Percentiles rank a stretch among this genome's conserved stretches.
These are phyloP conservation scores for Spirogloea muscicola DNA, from an alignment of 139 green algal genomes.

Conservation along the genomic window DNA sequence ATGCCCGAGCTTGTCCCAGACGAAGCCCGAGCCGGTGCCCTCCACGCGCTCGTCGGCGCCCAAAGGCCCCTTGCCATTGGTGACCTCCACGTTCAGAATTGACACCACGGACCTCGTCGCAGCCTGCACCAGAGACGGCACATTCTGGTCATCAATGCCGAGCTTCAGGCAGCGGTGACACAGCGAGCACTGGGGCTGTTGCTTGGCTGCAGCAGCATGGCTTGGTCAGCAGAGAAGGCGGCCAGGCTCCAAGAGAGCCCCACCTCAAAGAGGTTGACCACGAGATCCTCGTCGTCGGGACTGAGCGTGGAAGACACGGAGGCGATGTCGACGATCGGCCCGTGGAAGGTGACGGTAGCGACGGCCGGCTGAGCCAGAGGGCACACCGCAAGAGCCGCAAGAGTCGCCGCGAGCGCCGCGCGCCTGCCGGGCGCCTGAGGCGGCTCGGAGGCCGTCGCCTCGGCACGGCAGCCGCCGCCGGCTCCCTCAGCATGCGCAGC, in stretches of 20 bases:
- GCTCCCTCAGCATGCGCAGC: too few relatives aligned
- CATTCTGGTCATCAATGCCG: not conserved
- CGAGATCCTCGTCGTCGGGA: not conserved
- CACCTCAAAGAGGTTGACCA: not conserved
- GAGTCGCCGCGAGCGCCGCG: not conserved
- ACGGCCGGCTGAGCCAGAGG: not conserved
- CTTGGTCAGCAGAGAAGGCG: not conserved
- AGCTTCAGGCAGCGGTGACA: not conserved
- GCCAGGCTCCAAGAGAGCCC: not conserved
- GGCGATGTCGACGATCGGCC: not conserved
- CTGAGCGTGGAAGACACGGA: not conserved
- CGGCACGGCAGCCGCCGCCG: too few relatives aligned
- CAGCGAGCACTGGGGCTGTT: not conserved
- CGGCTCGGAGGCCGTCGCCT: too few relatives aligned
- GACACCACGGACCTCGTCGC: conserved; percentile 14
- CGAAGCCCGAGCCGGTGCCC: conserved; percentile 65
- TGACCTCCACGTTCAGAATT: conserved; percentile 16
- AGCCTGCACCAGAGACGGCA: not conserved
- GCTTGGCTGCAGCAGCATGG: not conserved
- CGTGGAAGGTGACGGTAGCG: not conserved
- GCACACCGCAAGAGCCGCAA: not conserved
- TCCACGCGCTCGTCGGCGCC: conserved; percentile 45
- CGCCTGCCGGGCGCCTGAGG: not conserved
- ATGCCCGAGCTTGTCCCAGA: conserved; percentile 66
- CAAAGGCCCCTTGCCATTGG: not conserved